Conservation (phyloP, 192 early-diverging fungal species). For the Dispira parvispora region DNA sequence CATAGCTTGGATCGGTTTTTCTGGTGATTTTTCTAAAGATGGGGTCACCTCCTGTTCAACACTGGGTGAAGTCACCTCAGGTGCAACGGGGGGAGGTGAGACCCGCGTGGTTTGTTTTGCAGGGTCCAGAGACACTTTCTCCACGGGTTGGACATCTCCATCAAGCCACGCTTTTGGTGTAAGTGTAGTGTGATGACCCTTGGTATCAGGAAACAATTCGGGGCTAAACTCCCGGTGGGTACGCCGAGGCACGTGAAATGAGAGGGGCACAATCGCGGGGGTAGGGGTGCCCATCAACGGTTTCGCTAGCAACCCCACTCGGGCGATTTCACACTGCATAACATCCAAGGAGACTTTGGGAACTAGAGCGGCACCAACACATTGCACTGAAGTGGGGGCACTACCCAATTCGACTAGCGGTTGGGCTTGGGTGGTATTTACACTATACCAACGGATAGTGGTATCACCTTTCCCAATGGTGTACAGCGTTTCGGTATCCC, state of each 20-base stretch:
- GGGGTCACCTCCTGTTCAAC: background rate
- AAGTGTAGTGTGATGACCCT: slow-evolving; percentile 30
- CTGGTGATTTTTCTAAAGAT: background rate
- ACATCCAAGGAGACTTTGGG: slow-evolving; percentile 55
- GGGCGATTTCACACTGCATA: slow-evolving; percentile 49
- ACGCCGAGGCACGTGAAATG: slow-evolving; percentile 43
- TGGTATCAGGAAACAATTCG: slow-evolving; percentile 78
- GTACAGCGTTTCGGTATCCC: slow-evolving; percentile 64
- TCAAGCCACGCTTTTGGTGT: slow-evolving; percentile 41
- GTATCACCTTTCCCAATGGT: slow-evolving; percentile 53
- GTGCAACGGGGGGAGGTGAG: slow-evolving; percentile 5
- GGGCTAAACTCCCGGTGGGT: slow-evolving; percentile 66
- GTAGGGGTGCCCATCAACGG: slow-evolving; percentile 25
- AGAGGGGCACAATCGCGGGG: slow-evolving; percentile 50
- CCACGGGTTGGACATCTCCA: slow-evolving; percentile 26
- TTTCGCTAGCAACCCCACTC: slow-evolving; percentile 25
- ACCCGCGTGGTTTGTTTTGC: slow-evolving; percentile 17
- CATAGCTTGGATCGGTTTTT: background rate
- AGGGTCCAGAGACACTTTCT: slow-evolving; percentile 32
- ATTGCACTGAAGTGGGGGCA: slow-evolving; percentile 16
- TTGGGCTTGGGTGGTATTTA: slow-evolving; percentile 19
- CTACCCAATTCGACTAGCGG: slow-evolving; percentile 22
- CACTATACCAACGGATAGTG: slow-evolving; percentile 47
- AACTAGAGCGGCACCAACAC: slow-evolving; percentile 39
- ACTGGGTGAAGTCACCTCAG: slow-evolving; percentile 3